Evolutionary conservation across 306 rosid genomes (phyloP), one percentile per base, ranked within the genome.

Genomic region (Rubus parviflorus): DNA sequence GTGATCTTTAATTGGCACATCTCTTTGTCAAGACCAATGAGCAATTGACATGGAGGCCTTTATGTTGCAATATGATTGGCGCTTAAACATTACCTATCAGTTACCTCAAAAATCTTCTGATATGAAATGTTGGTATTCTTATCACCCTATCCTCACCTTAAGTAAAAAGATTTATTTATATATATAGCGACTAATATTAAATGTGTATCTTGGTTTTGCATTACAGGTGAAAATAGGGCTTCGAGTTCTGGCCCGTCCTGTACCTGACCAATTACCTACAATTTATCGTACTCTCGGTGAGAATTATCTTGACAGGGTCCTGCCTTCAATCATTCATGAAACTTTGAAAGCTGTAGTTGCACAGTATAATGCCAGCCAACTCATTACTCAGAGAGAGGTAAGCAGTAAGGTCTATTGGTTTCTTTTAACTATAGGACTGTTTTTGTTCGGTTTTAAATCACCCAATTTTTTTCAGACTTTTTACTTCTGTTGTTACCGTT

Each of bases 351-450:
- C 94, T 78, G 97, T 94, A 76, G 93, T 94, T 70, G 98, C 97
- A 38, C 94, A 78, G 69, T 91, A 88, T 62, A 91, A 91, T 80
- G 98, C 97, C 80, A 90, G 98, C 81, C 97, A 91, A 82, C 98
- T 94, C 68, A 84, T 90, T 68, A 94, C 98, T 58, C 98, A 87
- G 86, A 90, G 97, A 86, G 97, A 91, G 96, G 98, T 90, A 73
- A 75, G 56, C 63, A 68, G 58, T 17, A 14, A 45, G 25, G 65
- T 16, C 47, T 81, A 1, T 73, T 20, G 3, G 65, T 47, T 54
- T 56, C 67, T 56, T 53, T 38, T 54, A 22, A 75, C 62, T 40
- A 47, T 4, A 46, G 46, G 46, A 49, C 37, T 62, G 19, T 47
- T 57, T 19, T 20, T 68, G 42, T 68, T 67, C 5, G 4, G 60